A percentile compares a stretch with the other conserved stretches of the same genome.
These are phyloP conservation scores for Aegilops longissima DNA, from an alignment of 176 grass and related monocot species.

Conservation along the genomic window DNA sequence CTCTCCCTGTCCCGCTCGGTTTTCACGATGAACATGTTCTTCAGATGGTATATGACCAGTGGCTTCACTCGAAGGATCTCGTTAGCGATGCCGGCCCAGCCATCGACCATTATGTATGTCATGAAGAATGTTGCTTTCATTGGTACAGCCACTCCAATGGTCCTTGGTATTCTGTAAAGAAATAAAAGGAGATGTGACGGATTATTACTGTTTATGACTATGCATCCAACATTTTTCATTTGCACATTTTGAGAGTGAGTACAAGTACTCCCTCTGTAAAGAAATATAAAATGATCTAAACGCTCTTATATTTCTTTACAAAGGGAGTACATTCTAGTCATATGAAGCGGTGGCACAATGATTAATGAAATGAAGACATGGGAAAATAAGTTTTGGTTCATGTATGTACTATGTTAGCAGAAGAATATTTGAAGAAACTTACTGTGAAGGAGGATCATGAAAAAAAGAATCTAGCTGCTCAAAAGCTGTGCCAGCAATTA, in stretches of 20 bases:
- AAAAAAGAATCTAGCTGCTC: slow-evolving; percentile 84
- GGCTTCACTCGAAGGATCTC: slow-evolving; percentile 89
- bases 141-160: slow-evolving; percentile 94
- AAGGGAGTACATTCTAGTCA: neutral
- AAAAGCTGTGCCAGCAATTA: slow-evolving; percentile 92
- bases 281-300: too few relatives aligned
- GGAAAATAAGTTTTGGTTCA: too few relatives aligned
- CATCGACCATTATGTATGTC: slow-evolving; percentile 98
- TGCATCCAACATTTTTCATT: neutral
- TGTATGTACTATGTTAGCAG: neutral
- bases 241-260: neutral
- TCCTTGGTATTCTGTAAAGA: slow-evolving; percentile 73
- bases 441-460: slow-evolving; percentile 79
- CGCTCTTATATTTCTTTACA: too few relatives aligned
- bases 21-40: slow-evolving; percentile 96
- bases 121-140: slow-evolving; percentile 99
- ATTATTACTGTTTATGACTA: neutral
- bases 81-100: slow-evolving; percentile 89
- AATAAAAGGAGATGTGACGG: neutral
- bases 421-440: slow-evolving; percentile 35
- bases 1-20: slow-evolving; percentile 83
- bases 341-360: neutral
- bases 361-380: neutral
- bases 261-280: neutral
- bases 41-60: slow-evolving; percentile 87